Evolutionary conservation across 345 rosid species (phyloP), one percentile per base, ranked within the genome.

Genomic region (Camelina laxa): DNA sequence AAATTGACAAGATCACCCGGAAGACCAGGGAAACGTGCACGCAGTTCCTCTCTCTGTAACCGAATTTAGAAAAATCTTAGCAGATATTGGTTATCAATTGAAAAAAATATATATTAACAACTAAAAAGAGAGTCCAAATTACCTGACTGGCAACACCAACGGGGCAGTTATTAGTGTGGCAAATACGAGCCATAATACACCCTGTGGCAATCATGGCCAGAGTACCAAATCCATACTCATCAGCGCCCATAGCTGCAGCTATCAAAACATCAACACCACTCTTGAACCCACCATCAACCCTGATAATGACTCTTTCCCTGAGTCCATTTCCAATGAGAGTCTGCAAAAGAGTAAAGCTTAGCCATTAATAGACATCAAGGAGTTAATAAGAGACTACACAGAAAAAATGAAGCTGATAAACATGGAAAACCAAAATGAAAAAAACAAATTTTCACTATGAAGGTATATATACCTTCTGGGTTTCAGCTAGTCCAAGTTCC

Each of bases 111-210:
- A 59, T 44, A 36, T 45, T 61, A 77, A 69, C 55, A 27, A 39
- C 65, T 24, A 67, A 60, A 53, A 74, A 53, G 54, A 51, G 58
- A 33, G n/a, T 75, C 42, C 64, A 51, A 31, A 54, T 22, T 75
- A 95, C 99, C 93, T 95, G 97, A 84, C 97, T 95, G 54, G 97
- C 97, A 87, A 91, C 96, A 78, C 99, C 99, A 73, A 95, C 99
- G 36, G 99, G 99, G 75, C 99, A 95, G 84, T 95, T 95, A 81
- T 95, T 95, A 68, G 97, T 95, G 79, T 95, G 99, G 84, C 99
- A 95, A 81, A 95, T 95, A 75, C 99, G 99, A 60, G 99, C 99
- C 97, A 91, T 94, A 67, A 95, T 89, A 82, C 99, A 95, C 79
- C 99, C 99, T 54, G 99, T 95, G 75, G 99, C 99, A 86, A 95